These are phyloP conservation scores for Umbelopsis sp. DNA, from an alignment of 192 early-diverging fungal genomes.

Conservation along the genomic window DNA sequence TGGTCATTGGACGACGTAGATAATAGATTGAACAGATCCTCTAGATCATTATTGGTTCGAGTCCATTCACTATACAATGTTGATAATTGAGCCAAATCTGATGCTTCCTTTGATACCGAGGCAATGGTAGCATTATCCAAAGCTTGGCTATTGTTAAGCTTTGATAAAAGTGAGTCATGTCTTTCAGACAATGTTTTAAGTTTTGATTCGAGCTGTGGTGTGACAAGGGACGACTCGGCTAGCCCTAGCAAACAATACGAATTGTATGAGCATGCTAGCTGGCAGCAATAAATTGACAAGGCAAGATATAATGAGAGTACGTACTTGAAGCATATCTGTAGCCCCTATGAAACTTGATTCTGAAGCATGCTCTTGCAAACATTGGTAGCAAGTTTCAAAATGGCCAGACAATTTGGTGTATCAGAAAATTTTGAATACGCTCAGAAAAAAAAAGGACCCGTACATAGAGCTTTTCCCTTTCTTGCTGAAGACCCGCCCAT, in stretches of 20 bases:
- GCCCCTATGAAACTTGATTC: background rate
- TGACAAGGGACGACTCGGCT: constrained; percentile 27
- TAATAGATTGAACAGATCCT: constrained; percentile 28
- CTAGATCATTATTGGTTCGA: constrained; percentile 17
- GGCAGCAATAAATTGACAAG: background rate
- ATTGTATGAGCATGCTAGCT: background rate
- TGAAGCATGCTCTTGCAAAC: constrained; percentile 6
- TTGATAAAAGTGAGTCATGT: constrained; percentile 30
- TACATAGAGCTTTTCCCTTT: background rate
- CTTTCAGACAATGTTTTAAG: constrained; percentile 21
- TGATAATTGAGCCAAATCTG: constrained; percentile 21
- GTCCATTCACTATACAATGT: constrained; percentile 33
- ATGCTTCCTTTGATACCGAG: constrained; percentile 25
- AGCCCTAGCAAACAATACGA: background rate
- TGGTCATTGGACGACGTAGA: constrained; percentile 34
- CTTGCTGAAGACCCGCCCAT: background rate
- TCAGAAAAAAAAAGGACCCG: background rate
- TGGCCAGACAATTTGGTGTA: too few species aligned
- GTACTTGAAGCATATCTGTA: constrained; percentile 1
- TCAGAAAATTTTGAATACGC: constrained; percentile 8
- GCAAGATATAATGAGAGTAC: background rate
- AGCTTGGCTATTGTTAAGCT: constrained; percentile 26
- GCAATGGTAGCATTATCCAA: constrained; percentile 21
- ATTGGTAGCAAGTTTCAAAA: background rate
- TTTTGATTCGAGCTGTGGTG: constrained; percentile 29